These are phyloP conservation scores for Niebla homalea DNA, from an alignment of 495 filamentous ascomycete genomes.

Conservation along the genomic window DNA sequence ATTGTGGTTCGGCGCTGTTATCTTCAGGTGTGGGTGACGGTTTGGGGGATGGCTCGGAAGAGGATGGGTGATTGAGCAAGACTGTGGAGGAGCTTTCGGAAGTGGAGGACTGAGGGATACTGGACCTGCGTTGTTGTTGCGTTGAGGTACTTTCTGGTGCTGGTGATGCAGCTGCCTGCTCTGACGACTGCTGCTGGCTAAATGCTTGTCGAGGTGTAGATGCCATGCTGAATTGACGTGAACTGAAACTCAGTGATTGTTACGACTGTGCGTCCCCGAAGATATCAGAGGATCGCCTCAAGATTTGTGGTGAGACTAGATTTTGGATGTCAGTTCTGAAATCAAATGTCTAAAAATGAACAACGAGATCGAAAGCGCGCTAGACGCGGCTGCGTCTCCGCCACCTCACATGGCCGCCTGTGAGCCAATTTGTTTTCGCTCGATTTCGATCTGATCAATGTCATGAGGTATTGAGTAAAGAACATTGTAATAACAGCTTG, in stretches of 20 bases:
- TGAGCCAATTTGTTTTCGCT: too few species aligned
- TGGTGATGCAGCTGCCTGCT: constrained; percentile 4
- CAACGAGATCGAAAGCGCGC: too few species aligned
- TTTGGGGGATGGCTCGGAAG: constrained; percentile 16
- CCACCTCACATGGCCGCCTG: too few species aligned
- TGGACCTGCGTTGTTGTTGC: constrained; percentile 11
- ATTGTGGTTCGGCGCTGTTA: constrained; percentile 11
- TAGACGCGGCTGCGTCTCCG: too few species aligned
- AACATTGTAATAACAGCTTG: too few species aligned
- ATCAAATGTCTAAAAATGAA: not conserved
- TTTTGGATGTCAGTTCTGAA: too few species aligned
- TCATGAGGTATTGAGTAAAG: too few species aligned
- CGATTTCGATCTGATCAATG: too few species aligned
- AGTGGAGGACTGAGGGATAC: constrained; percentile 14
- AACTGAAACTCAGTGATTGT: not conserved
- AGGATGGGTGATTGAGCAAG: constrained; percentile 27
- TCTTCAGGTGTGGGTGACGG: constrained; percentile 10
- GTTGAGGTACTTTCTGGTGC: constrained; percentile 6
- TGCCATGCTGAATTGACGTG: constrained; percentile 3
- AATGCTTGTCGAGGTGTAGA: constrained; percentile 9
- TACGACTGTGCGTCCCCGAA: too few species aligned
- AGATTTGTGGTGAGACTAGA: too few species aligned
- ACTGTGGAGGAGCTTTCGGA: constrained; percentile 32
- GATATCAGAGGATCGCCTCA: too few species aligned
- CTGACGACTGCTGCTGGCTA: constrained; percentile 1